A percentile compares a stretch with the other conserved stretches of the same genome.
Conservation (phyloP, 345 rosid genomes). For the Eucalyptus viminalis region DNA sequence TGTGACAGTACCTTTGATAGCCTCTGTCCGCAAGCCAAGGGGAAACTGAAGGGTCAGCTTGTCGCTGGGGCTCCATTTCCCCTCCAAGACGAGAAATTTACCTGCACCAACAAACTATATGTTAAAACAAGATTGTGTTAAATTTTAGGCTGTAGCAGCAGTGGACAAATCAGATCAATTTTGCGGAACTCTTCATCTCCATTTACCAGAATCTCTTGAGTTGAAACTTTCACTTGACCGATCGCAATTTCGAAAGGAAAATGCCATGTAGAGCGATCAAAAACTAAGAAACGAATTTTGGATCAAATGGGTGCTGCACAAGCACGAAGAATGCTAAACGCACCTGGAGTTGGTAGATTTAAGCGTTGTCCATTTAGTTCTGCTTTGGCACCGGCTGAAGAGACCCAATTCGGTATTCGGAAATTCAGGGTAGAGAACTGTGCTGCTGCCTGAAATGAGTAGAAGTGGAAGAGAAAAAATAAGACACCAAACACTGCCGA, state of each 20-base stretch:
- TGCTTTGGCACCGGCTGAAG: conserved; percentile 43
- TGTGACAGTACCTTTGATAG: conserved; percentile 44
- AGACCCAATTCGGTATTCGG: conserved; percentile 70
- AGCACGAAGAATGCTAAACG: neutral
- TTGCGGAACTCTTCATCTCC: neutral
- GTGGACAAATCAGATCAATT: neutral
- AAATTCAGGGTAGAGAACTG: conserved; percentile 51
- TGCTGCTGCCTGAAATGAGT: conserved; percentile 22
- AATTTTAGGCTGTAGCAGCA: neutral
- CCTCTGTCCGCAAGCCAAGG: conserved; percentile 45
- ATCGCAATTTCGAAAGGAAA: neutral
- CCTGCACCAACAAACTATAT: conserved; percentile 23
- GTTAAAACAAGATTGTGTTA: neutral
- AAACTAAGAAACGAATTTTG: neutral
- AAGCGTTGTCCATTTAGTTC: conserved; percentile 34
- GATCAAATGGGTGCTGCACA: neutral
- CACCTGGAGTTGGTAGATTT: conserved; percentile 57
- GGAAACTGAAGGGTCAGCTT: conserved; percentile 54
- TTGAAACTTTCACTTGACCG: neutral
- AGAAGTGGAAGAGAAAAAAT: neutral
- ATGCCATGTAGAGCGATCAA: neutral
- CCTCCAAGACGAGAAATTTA: conserved; percentile 35
- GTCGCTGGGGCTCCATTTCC: conserved; percentile 48
- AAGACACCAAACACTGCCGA: neutral
- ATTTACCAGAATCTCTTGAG: neutral